Conservation (phyloP, 768 basidiomycete genomes). For the Mycena capillaripes region DNA sequence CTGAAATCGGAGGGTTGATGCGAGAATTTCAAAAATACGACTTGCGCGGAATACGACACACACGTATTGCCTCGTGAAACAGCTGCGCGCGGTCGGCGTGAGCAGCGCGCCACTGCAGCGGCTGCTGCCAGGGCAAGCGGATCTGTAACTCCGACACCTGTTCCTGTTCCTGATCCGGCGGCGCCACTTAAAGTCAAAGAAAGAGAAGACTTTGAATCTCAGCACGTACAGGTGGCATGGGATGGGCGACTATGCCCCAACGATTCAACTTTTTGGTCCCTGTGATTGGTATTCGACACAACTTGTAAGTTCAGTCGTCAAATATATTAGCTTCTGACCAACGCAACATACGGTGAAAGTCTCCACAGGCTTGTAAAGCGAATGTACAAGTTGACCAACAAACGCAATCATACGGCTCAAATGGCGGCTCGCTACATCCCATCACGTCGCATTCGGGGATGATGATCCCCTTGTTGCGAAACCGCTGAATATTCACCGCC, state of each 20-base stretch:
- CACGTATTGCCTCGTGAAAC: slow-evolving; percentile 46
- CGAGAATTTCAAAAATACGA: slow-evolving; percentile 44
- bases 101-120: slow-evolving; percentile 8
- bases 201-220: slow-evolving; percentile 41
- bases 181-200: neutral
- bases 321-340: neutral
- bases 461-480: slow-evolving; percentile 16
- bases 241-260: slow-evolving; percentile 38
- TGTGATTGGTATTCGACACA: slow-evolving; percentile 42
- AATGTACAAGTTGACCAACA: slow-evolving; percentile 53
- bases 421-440: slow-evolving; percentile 43
- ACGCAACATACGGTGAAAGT: slow-evolving; percentile 54
- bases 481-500: slow-evolving; percentile 22
- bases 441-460: slow-evolving; percentile 2
- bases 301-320: slow-evolving; percentile 25
- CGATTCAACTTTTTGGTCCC: slow-evolving; percentile 40
- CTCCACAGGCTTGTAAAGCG: slow-evolving; percentile 56
- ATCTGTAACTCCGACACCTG: neutral
- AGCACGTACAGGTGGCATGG: slow-evolving; percentile 47
- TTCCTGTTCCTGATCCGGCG: neutral
- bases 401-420: slow-evolving; percentile 43
- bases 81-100: slow-evolving; percentile 32
- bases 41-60: slow-evolving; percentile 43
- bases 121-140: neutral
- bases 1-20: slow-evolving; percentile 39